Base-by-base conservation (phyloP, 2,329 filamentous ascomycete species). In the Cercospora janseana region DNA sequence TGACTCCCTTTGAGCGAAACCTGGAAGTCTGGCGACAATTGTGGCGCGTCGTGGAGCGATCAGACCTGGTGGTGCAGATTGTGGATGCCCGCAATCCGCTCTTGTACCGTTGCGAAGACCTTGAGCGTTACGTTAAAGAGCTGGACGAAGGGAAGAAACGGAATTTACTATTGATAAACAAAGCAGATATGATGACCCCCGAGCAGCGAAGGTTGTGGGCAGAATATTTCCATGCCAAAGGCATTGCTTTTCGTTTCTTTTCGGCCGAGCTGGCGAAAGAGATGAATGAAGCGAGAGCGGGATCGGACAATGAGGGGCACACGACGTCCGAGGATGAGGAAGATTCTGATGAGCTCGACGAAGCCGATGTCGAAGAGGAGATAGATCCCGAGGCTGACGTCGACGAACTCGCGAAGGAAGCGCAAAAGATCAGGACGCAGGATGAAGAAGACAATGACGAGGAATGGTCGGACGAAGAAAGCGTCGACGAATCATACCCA, bases 1-100 rank as follows among this genome's bases (percentile, higher is more conserved):
- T 98, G 88, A 98, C 93, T 0, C 93, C 93, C 0, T 98, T 98
- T 65, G 93, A 98, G 77, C 82, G 93, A 52, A 98, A 98, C 67
- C 67, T 98, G 55, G 94, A 98, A 66, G 93, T 98, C 21, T 98
- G 93, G 93, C 83, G 93, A 67, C 93, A 98, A 71, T 68, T 98
- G 62, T 98, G 93, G 93, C 83, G 93, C 73, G 93, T 98, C 51
- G 96, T 98, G 63, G 93, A 98, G 76, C 80, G 93, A 54, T 96
- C 90, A 12, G 93, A 98, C 69, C 75, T 98, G 31, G 82, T 98
- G 3, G 93, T 98, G 27, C 93, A 98, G 75, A 98, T 98, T 74
- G 93, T 98, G 46, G 93, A 98, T 73, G 93, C 94, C 6, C 80
- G 93, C 64, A 96, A 96, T 69, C 93, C 93, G 2, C 76, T 98